Evolutionary conservation across 1,284 basidiomycete species (phyloP).

Genomic region (Leucoagaricus sp.): DNA sequence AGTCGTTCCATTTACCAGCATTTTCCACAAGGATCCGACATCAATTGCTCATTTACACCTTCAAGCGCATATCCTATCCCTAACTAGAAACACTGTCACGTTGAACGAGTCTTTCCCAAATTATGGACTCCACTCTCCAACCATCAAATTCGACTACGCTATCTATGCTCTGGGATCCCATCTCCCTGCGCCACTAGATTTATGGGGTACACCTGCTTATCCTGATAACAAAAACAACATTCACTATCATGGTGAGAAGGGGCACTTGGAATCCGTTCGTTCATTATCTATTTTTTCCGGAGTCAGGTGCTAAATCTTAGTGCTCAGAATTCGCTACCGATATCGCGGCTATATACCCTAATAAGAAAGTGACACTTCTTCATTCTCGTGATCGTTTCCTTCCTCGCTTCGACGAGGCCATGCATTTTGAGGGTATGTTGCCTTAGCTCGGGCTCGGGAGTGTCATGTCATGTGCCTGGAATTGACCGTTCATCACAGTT

Average conservation of each 20-base stretch:
- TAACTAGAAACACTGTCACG: conserved; percentile 46
- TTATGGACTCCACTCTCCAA: conserved; percentile 33
- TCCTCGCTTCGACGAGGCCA: conserved; percentile 54
- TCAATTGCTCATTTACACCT: conserved; percentile 26
- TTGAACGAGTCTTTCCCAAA: conserved; percentile 51
- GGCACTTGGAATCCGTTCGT: conserved; percentile 59
- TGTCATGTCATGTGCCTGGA: not conserved
- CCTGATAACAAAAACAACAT: conserved; percentile 13
- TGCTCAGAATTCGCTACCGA: conserved; percentile 66
- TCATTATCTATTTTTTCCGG: not conserved
- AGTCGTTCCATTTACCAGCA: conserved; percentile 67
- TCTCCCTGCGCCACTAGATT: conserved; percentile 55
- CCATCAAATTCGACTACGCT: conserved; percentile 50
- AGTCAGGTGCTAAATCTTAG: not conserved
- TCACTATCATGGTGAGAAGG: conserved; percentile 52
- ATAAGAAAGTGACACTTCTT: conserved; percentile 63
- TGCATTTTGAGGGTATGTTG: conserved; percentile 55
- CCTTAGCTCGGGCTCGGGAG: not conserved
- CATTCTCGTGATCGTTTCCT: conserved; percentile 65
- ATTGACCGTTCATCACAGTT: conserved; percentile 31
- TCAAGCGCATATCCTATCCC: conserved; percentile 42
- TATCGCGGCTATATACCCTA: conserved; percentile 60
- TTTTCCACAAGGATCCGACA: conserved; percentile 29
- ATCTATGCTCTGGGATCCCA: conserved; percentile 62
- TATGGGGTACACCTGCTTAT: conserved; percentile 41